These are phyloP conservation scores for Lodderomyces pseudojiufengensis DNA, from an alignment of 1,139 yeast species.

Conservation along the genomic window DNA sequence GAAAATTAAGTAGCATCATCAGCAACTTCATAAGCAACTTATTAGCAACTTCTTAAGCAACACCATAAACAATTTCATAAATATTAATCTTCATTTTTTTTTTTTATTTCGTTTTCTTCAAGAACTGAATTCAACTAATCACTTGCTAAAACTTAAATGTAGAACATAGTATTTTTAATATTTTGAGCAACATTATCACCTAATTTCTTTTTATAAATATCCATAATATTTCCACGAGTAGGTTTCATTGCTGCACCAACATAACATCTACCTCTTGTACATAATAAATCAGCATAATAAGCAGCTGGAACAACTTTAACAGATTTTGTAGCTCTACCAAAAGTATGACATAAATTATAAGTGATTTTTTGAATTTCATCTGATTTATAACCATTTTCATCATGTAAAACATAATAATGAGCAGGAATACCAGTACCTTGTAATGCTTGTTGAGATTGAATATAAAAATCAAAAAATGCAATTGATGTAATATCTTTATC, in stretches of 20 bases:
- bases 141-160: conserved; percentile 6
- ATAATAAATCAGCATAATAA: conserved; percentile 14
- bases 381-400: conserved; percentile 12
- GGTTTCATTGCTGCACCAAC: conserved; percentile 6
- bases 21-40: no score
- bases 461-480: conserved; percentile 14
- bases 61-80: no score
- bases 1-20: no score
- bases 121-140: no score
- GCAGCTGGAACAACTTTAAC: conserved; percentile 14
- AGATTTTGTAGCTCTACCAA: conserved; percentile 15
- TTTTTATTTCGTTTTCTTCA: no score
- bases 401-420: conserved; percentile 15
- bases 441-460: conserved; percentile 15
- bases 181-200: conserved; percentile 10
- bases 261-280: conserved; percentile 14
- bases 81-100: no score
- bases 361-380: conserved; percentile 13
- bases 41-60: no score
- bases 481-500: conserved; percentile 12
- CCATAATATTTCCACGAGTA: conserved; percentile 6
- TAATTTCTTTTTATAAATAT: conserved; percentile 5
- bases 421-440: conserved; percentile 16
- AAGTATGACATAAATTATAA: conserved; percentile 14
- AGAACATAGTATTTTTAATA: conserved; percentile 13